Evolutionary conservation across 345 rosid species (phyloP).

Genomic region (Eutrema heterophyllum): DNA sequence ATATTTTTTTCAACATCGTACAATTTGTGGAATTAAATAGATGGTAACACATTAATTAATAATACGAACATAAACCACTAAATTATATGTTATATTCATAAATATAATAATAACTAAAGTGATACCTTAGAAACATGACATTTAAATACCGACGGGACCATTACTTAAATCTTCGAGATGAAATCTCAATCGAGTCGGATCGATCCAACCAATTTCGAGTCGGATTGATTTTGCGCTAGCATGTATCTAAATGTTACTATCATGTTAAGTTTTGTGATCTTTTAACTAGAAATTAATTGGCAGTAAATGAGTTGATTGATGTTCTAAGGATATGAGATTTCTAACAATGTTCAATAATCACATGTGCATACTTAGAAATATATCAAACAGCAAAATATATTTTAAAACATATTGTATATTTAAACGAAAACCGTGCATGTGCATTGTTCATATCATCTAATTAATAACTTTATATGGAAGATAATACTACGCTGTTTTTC

Average conservation of each 20-base stretch:
- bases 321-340: background rate
- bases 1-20: background rate
- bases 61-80: background rate
- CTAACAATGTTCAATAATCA: background rate
- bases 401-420: background rate
- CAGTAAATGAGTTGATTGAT: background rate
- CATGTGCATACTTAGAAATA: background rate
- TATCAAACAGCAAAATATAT: background rate
- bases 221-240: background rate
- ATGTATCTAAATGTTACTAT: no score
- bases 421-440: background rate
- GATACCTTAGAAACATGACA: background rate
- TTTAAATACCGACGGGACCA: background rate
- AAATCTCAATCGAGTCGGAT: background rate
- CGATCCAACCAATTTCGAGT: background rate
- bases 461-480: background rate
- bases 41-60: background rate
- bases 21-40: background rate
- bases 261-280: background rate
- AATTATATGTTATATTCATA: background rate
- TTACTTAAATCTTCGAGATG: background rate
- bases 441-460: background rate
- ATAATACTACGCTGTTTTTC: background rate
- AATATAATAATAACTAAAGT: background rate
- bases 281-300: background rate